Percentiles rank a stretch among this genome's conserved stretches.
phyloP scores from a whole-genome alignment of 257 asterid genomes.

The Dorcoceras hygrometricum region DNA sequence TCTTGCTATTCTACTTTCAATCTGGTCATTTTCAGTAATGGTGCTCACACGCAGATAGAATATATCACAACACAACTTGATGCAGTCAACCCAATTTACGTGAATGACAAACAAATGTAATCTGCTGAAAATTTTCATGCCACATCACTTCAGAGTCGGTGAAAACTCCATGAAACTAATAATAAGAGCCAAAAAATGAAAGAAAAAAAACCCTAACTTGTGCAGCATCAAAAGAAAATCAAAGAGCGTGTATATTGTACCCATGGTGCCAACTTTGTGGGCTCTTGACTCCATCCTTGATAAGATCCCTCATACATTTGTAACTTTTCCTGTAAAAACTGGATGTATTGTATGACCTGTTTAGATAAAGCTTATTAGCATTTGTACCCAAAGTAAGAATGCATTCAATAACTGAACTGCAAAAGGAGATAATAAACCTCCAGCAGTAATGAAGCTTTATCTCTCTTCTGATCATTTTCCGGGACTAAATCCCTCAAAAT shows the following conservation, averaged over 20 bases:
- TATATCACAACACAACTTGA: neutral
- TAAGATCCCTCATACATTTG: conserved; percentile 54
- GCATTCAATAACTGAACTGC: neutral
- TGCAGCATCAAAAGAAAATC: conserved; percentile 20
- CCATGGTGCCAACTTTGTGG: conserved; percentile 61
- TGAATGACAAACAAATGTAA: neutral
- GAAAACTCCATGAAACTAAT: neutral
- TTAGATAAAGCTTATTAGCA: conserved; percentile 25
- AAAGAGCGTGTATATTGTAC: conserved; percentile 37
- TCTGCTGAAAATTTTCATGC: too few species aligned
- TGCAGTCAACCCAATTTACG: neutral
- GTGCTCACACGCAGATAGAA: neutral
- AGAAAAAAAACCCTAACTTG: conserved; percentile 8
- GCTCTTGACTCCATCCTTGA: conserved; percentile 79
- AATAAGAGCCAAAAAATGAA: neutral
- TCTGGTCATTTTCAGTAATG: neutral
- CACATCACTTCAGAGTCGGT: neutral
- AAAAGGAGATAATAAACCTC: conserved; percentile 53
- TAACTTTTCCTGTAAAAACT: conserved; percentile 66
- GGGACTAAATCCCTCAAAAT: conserved; percentile 68
- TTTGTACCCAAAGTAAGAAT: neutral
- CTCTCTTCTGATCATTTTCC: conserved; percentile 77
- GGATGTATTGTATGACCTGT: conserved; percentile 91
- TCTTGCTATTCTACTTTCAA: neutral
- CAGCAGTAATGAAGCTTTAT: conserved; percentile 74